Percentiles rank a stretch among this genome's conserved stretches.
phyloP scores from a whole-genome alignment of 352 stramenopile species.

The Pythium biforme region DNA sequence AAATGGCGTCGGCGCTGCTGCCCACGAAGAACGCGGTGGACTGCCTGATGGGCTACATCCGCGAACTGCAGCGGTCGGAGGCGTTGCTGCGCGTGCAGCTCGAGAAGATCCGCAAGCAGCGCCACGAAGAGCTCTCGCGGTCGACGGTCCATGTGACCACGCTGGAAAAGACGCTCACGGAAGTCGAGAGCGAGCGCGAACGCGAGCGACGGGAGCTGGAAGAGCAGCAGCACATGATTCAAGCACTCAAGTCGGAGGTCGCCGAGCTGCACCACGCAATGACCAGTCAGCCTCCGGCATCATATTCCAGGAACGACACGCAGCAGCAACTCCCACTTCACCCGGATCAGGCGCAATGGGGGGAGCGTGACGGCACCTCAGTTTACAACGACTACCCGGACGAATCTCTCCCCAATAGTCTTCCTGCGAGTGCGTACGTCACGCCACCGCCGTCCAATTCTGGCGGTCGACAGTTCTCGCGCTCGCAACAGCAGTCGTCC shows the following conservation, averaged over 20 bases:
- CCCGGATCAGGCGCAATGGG: too few species aligned
- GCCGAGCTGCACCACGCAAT: constrained; percentile 7
- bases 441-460: constrained; percentile 2
- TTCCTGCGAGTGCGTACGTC: constrained; percentile 9
- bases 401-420: background rate
- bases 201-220: constrained; percentile 20
- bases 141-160: constrained; percentile 41
- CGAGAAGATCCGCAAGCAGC: constrained; percentile 48
- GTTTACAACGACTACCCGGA: background rate
- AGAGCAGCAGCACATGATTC: constrained; percentile 26
- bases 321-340: background rate
- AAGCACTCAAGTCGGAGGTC: constrained; percentile 40
- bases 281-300: background rate
- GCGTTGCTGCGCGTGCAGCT: constrained; percentile 59
- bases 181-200: constrained; percentile 26
- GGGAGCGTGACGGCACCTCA: background rate
- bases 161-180: constrained; percentile 42
- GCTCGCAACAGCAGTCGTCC: background rate
- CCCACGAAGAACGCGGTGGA: constrained; percentile 57
- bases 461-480: background rate
- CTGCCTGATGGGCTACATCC: constrained; percentile 75
- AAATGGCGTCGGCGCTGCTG: constrained; percentile 54
- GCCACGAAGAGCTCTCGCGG: constrained; percentile 47
- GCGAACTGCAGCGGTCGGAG: constrained; percentile 68
- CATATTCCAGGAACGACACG: background rate